These are phyloP conservation scores for Vitis vinifera DNA, from an alignment of 164 flowering plant species.

Conservation along the genomic window ASM3070453v1 NC_081813.1:2104001-2104500, in stretches of 20 bases:
- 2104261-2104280: too few species aligned
- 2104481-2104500: too few species aligned
- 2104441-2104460: background rate
- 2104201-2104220: background rate
- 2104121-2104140: background rate
- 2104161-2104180: background rate
- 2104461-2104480: background rate
- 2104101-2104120: background rate
- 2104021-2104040: too few species aligned
- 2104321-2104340: background rate
- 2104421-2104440: background rate
- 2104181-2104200: background rate
- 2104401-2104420: background rate
- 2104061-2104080: too few species aligned
- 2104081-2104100: too few species aligned
- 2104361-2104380: background rate
- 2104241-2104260: background rate
- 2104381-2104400: background rate
- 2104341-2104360: background rate
- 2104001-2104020: too few species aligned
- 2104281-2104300: too few species aligned
- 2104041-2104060: too few species aligned
- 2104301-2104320: background rate
- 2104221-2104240: background rate
- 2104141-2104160: background rate